These are phyloP conservation scores for Harringtonia aguacate DNA, from an alignment of 2,329 filamentous ascomycete species.

Conservation along the genomic window DNA sequence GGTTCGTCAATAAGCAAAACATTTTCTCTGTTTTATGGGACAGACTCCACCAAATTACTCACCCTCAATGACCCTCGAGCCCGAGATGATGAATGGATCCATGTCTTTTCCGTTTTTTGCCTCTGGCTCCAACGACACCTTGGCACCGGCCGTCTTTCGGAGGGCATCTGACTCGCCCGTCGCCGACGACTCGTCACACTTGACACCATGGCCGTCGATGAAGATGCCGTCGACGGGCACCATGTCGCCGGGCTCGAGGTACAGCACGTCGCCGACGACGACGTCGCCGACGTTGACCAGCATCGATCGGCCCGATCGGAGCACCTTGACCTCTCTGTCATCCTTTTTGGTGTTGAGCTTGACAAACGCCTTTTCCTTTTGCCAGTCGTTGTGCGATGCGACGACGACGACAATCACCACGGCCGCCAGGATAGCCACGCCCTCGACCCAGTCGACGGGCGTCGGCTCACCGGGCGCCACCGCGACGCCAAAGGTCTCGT, in stretches of 20 bases:
- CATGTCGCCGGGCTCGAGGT: conserved; percentile 63
- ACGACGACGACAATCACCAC: conserved; percentile 71
- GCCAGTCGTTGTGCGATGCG: conserved; percentile 68
- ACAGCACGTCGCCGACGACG: conserved; percentile 58
- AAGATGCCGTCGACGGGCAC: conserved; percentile 65
- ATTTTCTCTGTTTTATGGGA: too few species aligned
- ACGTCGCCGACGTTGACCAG: conserved; percentile 62
- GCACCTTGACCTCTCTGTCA: conserved; percentile 59
- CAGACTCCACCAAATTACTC: too few species aligned
- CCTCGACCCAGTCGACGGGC: conserved; percentile 66
- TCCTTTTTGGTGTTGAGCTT: conserved; percentile 72
- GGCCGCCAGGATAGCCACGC: conserved; percentile 69
- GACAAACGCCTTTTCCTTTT: conserved; percentile 71
- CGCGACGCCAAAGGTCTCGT: conserved; percentile 56
- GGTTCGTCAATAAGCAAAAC: background rate
- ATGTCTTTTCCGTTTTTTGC: conserved; percentile 57
- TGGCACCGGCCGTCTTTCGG: conserved; percentile 55
- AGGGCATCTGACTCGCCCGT: conserved; percentile 70
- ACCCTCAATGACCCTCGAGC: conserved; percentile 62
- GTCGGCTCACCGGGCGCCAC: conserved; percentile 39
- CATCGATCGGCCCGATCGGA: conserved; percentile 59
- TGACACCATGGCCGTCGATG: conserved; percentile 62
- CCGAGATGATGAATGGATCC: conserved; percentile 80
- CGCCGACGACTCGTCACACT: conserved; percentile 67
- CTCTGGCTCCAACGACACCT: conserved; percentile 60